Evolutionary conservation across 768 basidiomycete genomes (phyloP).

Genomic region (Phylloporus sp.): DNA sequence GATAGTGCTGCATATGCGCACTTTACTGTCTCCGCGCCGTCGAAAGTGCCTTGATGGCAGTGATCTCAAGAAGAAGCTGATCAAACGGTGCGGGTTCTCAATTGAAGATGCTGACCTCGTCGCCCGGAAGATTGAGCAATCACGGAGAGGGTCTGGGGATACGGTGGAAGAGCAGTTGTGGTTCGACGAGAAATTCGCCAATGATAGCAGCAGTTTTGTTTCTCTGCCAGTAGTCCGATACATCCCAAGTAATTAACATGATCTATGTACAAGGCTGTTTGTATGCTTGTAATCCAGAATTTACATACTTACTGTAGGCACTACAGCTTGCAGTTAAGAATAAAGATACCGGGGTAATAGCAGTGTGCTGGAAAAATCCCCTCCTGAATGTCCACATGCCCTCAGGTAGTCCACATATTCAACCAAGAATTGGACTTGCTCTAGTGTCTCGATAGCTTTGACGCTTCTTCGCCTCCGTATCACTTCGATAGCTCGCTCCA

Average conservation of each 20-base stretch:
- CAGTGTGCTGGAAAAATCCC: background rate
- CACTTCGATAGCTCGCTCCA: slow-evolving; percentile 69
- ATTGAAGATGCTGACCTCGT: slow-evolving; percentile 16
- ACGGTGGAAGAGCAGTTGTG: slow-evolving; percentile 12
- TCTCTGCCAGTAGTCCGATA: slow-evolving; percentile 13
- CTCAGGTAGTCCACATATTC: slow-evolving; percentile 68
- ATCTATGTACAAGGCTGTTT: background rate
- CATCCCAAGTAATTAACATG: background rate
- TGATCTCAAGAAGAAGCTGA: slow-evolving; percentile 19
- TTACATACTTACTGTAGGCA: background rate
- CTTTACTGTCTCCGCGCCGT: slow-evolving; percentile 19
- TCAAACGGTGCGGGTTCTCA: slow-evolving; percentile 23
- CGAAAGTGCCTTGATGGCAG: slow-evolving; percentile 7
- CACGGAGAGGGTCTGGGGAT: slow-evolving; percentile 3
- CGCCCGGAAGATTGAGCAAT: slow-evolving; percentile 17
- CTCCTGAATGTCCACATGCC: slow-evolving; percentile 3
- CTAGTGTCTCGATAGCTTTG: slow-evolving; percentile 92
- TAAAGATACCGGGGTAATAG: background rate
- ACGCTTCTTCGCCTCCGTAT: slow-evolving; percentile 73
- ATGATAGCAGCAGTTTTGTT: slow-evolving; percentile 6
- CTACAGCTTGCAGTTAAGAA: slow-evolving; percentile 1
- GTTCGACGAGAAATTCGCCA: slow-evolving; percentile 18
- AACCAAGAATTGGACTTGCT: slow-evolving; percentile 83
- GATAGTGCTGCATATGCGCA: slow-evolving; percentile 22
- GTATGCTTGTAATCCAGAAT: background rate